Conservation (phyloP, 805 yeast species). For the Candida easanensis region DNA sequence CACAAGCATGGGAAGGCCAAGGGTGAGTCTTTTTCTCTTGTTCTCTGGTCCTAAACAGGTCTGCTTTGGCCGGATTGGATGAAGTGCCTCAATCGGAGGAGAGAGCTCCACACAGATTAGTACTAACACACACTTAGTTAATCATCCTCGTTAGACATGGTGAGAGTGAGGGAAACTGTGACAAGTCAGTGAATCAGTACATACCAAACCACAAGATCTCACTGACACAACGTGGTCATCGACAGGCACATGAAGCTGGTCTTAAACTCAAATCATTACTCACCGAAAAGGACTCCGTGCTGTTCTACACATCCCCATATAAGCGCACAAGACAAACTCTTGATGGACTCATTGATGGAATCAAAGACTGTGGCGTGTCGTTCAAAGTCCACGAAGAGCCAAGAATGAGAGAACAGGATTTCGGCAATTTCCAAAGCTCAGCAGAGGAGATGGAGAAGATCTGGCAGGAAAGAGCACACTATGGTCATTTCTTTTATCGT, state of each 20-base stretch:
- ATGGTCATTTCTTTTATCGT: slow-evolving; percentile 85
- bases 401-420: slow-evolving; percentile 90
- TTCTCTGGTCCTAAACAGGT: not conserved
- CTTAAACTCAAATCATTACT: slow-evolving; percentile 41
- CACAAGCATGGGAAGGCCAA: slow-evolving; percentile 24
- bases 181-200: slow-evolving; percentile 73
- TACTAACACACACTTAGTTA: slow-evolving; percentile 30
- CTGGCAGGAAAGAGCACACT: slow-evolving; percentile 81
- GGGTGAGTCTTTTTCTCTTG: slow-evolving; percentile 17
- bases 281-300: slow-evolving; percentile 50
- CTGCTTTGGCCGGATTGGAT: too few relatives aligned
- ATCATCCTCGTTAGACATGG: slow-evolving; percentile 87
- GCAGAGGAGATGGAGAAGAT: slow-evolving; percentile 74
- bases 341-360: slow-evolving; percentile 60
- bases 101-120: not conserved
- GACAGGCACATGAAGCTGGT: slow-evolving; percentile 63
- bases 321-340: slow-evolving; percentile 81
- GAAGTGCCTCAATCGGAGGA: not conserved
- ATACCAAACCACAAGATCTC: slow-evolving; percentile 81
- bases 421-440: slow-evolving; percentile 86
- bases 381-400: slow-evolving; percentile 81
- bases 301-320: slow-evolving; percentile 87
- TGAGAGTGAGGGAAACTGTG: slow-evolving; percentile 86
- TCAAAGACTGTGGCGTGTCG: slow-evolving; percentile 39
- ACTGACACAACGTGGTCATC: slow-evolving; percentile 67